Base-by-base conservation (phyloP, 108 stramenopile species). In the Mayamaea pseudoterrestris region DNA sequence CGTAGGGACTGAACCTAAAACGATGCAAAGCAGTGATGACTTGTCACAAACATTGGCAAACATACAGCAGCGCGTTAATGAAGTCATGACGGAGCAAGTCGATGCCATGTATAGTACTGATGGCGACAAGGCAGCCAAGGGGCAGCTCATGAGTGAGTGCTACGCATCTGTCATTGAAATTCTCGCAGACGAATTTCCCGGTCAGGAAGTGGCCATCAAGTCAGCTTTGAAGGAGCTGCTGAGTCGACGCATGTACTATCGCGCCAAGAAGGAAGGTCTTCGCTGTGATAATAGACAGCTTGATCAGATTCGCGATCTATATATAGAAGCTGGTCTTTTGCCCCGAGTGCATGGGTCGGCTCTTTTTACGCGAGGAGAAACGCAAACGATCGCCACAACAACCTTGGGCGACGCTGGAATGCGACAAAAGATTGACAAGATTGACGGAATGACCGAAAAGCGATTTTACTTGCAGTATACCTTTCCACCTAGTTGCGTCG, bases 391-490 rank as follows among this genome's bases (percentile, higher is more conserved):
- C 44, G 81, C 85, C 0, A 90, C 92, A 27, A 78, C 90, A 18
- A 94, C 95, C 5, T 58, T 97, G 41, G 94, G 80, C 36, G 76
- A 69, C 47, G 63, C 77, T 14, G 77, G 81, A n/a, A 94, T 94
- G 87, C 63, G 60, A 45, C 93, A 93, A 56, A 90, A 89, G 63
- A 78, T 87, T 32, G 93, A 96, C 47, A 72, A 61, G 28, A 62
- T 95, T 43, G 85, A 86, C 47, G 91, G 90, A 3, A 59, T 54
- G 53, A 71, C 72, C 31, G 62, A 75, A 44, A 92, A 92, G 53
- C 56, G 84, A 26, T 96, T 96, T 44, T 96, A 96, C 55, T 57
- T 96, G 54, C 94, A 96, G 63, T 96, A 96, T 44, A 66, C 81
- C 17, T 96, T 96, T 55, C 95, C 93, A 29, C 95, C 95, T 7